Evolutionary conservation across 2,329 filamentous ascomycete species (phyloP).

Genomic region (Celoporthe dispersa): DNA sequence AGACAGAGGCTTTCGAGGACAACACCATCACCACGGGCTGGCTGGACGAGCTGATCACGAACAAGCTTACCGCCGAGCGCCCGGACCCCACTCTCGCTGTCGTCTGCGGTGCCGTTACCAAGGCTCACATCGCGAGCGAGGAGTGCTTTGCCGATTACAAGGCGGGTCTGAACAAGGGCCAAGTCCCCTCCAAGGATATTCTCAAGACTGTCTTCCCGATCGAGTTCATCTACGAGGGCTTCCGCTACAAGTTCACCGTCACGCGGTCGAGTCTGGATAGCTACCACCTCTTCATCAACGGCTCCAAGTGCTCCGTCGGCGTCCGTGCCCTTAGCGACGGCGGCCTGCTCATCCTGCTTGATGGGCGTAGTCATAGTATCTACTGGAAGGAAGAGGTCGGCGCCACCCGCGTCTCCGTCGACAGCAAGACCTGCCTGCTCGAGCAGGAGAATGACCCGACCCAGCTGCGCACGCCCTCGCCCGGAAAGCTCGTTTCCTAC

Average conservation of each 20-base stretch:
- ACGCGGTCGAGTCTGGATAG: constrained; percentile 90
- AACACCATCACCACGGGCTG: constrained; percentile 99
- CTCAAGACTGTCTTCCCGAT: constrained; percentile 97
- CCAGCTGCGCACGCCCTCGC: constrained; percentile 90
- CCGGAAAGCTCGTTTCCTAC: constrained; percentile 98
- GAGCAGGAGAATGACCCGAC: constrained; percentile 99
- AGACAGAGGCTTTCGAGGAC: constrained; percentile 97
- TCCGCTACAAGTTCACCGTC: constrained; percentile 96
- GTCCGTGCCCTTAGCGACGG: constrained; percentile 92
- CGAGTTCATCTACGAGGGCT: constrained; percentile 98
- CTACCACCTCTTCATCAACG: constrained; percentile 98
- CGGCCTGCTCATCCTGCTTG: constrained; percentile 86
- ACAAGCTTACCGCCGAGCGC: constrained; percentile 94
- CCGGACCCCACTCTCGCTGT: constrained; percentile 94
- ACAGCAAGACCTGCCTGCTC: constrained; percentile 96
- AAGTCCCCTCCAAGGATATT: constrained; percentile 94
- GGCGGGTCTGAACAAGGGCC: constrained; percentile 90
- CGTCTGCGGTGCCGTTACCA: constrained; percentile 91
- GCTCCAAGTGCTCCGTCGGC: constrained; percentile 92
- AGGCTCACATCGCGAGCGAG: constrained; percentile 94
- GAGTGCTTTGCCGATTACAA: constrained; percentile 85
- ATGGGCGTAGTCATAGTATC: constrained; percentile 93
- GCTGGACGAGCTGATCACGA: constrained; percentile 98
- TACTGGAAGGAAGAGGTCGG: constrained; percentile 99
- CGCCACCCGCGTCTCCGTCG: constrained; percentile 91